Conservation (phyloP, 768 basidiomycete genomes). For the Saitozyma podzolica region DNA sequence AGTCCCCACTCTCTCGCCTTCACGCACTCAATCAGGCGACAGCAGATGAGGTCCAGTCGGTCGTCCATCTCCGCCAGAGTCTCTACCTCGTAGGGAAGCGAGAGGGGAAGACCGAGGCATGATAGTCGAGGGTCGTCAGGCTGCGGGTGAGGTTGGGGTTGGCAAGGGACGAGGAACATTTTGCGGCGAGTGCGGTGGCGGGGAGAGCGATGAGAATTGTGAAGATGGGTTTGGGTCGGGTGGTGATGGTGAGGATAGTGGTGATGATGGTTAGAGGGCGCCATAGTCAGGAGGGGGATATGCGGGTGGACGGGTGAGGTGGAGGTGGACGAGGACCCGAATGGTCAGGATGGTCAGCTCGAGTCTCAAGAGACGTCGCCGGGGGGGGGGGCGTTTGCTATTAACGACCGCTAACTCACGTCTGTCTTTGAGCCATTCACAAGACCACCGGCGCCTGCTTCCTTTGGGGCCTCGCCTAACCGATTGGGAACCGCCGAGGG, state of each 20-base stretch:
- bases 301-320: constrained; percentile 8
- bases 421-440: constrained; percentile 1
- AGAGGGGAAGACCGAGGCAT: constrained; percentile 42
- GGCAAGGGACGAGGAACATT: constrained; percentile 23
- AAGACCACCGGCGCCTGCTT: neutral
- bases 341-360: constrained; percentile 4
- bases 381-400: neutral
- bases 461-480: constrained; percentile 21
- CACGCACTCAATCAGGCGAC: constrained; percentile 66
- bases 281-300: constrained; percentile 5
- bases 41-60: constrained; percentile 72
- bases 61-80: constrained; percentile 71
- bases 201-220: neutral
- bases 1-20: constrained; percentile 80
- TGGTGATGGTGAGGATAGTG: constrained; percentile 1
- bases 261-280: neutral
- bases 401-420: neutral
- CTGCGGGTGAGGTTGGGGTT: constrained; percentile 17
- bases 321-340: constrained; percentile 17
- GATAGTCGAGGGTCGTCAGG: constrained; percentile 40
- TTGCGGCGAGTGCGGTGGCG: neutral
- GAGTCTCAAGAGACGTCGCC: neutral
- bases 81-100: constrained; percentile 75
- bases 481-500: constrained; percentile 35
- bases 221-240: too few species aligned